A percentile compares a stretch with the other conserved stretches of the same genome.
Conservation (phyloP, 345 rosid genomes). For the Populus euphratica region DNA sequence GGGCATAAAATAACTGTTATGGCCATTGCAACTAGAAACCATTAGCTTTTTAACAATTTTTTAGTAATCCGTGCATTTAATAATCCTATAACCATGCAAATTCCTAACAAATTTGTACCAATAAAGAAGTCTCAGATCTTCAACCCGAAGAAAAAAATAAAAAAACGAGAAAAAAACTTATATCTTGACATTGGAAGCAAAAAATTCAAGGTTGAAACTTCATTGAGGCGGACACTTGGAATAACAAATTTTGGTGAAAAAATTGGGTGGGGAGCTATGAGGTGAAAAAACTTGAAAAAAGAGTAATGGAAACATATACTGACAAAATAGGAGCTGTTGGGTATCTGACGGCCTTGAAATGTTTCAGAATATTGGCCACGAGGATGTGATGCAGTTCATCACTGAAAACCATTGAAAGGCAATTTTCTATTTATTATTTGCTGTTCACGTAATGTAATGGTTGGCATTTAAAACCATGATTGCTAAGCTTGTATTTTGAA, state of each 20-base stretch:
- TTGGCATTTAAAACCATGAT: not conserved
- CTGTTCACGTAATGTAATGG: not conserved
- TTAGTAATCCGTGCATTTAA: not conserved
- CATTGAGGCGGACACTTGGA: not conserved
- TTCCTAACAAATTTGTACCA: not conserved
- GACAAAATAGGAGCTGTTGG: not conserved
- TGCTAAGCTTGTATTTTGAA: not conserved
- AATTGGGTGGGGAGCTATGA: not conserved
- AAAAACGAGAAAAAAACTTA: not conserved
- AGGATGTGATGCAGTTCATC: not conserved
- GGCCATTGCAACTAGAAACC: not conserved
- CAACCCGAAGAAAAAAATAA: no score
- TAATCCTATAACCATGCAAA: not conserved
- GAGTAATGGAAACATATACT: not conserved
- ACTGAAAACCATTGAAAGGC: not conserved
- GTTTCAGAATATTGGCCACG: not conserved
- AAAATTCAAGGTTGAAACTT: not conserved
- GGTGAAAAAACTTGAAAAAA: not conserved
- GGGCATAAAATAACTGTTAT: not conserved
- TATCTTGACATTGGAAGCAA: not conserved
- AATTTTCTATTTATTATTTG: not conserved
- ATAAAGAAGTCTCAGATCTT: not conserved
- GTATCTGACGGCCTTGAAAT: no score
- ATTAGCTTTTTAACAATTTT: not conserved
- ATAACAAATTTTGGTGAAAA: not conserved